These are phyloP conservation scores for Ricinus communis DNA, from an alignment of 345 rosid genomes.

Conservation along the genomic window DNA sequence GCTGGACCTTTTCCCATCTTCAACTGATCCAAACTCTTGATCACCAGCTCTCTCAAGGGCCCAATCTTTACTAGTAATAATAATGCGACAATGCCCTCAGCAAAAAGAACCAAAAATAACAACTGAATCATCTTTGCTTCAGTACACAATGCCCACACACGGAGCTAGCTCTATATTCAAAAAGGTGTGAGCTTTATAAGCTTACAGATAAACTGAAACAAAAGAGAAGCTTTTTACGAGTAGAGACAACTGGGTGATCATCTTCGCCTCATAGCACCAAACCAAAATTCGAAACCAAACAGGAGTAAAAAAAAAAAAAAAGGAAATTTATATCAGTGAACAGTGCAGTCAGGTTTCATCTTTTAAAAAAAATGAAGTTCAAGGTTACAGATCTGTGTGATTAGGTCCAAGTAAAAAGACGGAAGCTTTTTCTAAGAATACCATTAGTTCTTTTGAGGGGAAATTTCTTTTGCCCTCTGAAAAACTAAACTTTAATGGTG, in stretches of 20 bases:
- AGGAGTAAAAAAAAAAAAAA: no score
- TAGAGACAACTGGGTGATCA: background rate
- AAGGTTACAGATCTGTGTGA: slow-evolving; percentile 25
- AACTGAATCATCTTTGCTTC: slow-evolving; percentile 71
- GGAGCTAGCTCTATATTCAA: slow-evolving; percentile 5
- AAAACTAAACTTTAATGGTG: background rate
- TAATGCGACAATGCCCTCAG: slow-evolving; percentile 69
- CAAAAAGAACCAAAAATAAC: slow-evolving; percentile 74
- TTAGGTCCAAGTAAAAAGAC: slow-evolving; percentile 21
- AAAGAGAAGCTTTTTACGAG: background rate
- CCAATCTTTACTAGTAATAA: slow-evolving; percentile 78
- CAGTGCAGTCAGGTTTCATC: slow-evolving; percentile 2
- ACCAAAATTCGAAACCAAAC: background rate
- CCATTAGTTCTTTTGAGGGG: background rate
- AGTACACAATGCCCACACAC: slow-evolving; percentile 16
- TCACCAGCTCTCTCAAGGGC: slow-evolving; percentile 84
- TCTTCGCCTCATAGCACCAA: background rate
- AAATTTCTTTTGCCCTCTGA: background rate
- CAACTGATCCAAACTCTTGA: slow-evolving; percentile 83
- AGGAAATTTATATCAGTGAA: background rate
- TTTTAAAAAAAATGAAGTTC: slow-evolving; percentile 7
- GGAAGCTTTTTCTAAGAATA: slow-evolving; percentile 16
- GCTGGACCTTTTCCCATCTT: slow-evolving; percentile 93
- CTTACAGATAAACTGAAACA: background rate
- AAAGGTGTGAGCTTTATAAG: background rate